Evolutionary conservation across 2,329 filamentous ascomycete genomes (phyloP), one percentile per base, ranked within the genome.

Genomic region (Ophiognomonia clavigignenti-juglandacearum): DNA sequence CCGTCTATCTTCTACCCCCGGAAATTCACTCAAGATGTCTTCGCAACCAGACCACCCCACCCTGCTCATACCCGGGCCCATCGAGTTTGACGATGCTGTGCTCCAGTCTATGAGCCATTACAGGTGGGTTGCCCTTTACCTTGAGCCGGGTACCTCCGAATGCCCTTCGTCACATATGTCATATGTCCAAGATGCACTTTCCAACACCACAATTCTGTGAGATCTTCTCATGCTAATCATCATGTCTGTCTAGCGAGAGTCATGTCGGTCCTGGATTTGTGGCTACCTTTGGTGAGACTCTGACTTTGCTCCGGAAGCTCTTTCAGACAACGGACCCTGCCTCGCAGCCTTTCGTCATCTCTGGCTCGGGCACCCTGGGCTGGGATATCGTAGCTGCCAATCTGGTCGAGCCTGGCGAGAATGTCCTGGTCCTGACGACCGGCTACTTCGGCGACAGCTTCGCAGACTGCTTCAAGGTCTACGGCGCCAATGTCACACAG

Each of bases 351-450:
- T 95, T 96, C 64, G 80, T 97, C 64, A 82, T 98, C 65, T 90
- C 89, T 56, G 93, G 93, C 53, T 96, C 91, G 44, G 93, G 93
- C 48, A 98, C 93, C 18, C 77, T 98, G 7, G 93, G 93, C 52
- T 98, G 93, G 93, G 93, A 98, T 64, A 73, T 97, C 50, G 90
- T 97, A 38, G 86, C 90, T n/a, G 85, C 90, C 58, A 98, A 97
- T 73, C 72, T 98, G 53, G 78, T 88, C 52, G 92, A 98, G 72
- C 78, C 83, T 42, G 91, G 88, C 51, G 93, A 98, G 62, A 81
- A 96, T 50, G 93, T 87, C 20, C 78, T 98, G 34, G 91, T 98
- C 45, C 80, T 98, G 16, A 91, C 95, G 73, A 95, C 89, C 35
- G 93, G 93, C 56, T 98, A 98, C 78, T 98, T 98, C 63, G 91